Evolutionary conservation across 805 yeast species (phyloP).

Genomic region (Lachancea lanzarotensis): DNA sequence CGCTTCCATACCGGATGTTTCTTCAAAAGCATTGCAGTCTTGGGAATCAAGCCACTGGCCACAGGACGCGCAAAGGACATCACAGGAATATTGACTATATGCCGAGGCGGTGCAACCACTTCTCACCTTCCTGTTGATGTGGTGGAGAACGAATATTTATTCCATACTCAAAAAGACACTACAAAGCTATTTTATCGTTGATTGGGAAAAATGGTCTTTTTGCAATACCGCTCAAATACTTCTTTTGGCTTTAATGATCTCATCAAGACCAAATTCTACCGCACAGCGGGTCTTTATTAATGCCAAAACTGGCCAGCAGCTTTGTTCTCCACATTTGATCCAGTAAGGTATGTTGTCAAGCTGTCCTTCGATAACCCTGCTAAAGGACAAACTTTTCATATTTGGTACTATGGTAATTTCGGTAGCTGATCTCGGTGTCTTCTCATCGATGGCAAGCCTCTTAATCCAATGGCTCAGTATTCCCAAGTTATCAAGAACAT

Average conservation of each 20-base stretch:
- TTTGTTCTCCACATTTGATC: slow-evolving; percentile 83
- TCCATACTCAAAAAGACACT: slow-evolving; percentile 50
- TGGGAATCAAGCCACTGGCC: slow-evolving; percentile 58
- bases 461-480: slow-evolving; percentile 62
- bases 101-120: slow-evolving; percentile 47
- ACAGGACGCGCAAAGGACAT: slow-evolving; percentile 82
- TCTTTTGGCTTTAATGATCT: slow-evolving; percentile 43
- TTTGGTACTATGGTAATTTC: slow-evolving; percentile 92
- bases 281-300: slow-evolving; percentile 81
- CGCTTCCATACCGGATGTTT: slow-evolving; percentile 20
- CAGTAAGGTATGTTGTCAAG: slow-evolving; percentile 80
- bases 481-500: slow-evolving; percentile 73
- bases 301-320: slow-evolving; percentile 89
- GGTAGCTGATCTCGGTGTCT: slow-evolving; percentile 68
- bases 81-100: slow-evolving; percentile 61
- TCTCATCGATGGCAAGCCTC: slow-evolving; percentile 80
- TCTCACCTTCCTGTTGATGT: slow-evolving; percentile 25
- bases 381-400: slow-evolving; percentile 61
- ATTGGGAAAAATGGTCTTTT: neutral
- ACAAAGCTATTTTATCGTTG: slow-evolving; percentile 37
- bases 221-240: slow-evolving; percentile 4
- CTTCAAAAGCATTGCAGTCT: slow-evolving; percentile 22
- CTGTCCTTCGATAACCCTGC: slow-evolving; percentile 72
- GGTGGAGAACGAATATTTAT: slow-evolving; percentile 58
- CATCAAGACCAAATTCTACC: slow-evolving; percentile 83